Evolutionary conservation across 208 protist genomes (phyloP).

Genomic region (Acanthamoeba lenticulata): DNA sequence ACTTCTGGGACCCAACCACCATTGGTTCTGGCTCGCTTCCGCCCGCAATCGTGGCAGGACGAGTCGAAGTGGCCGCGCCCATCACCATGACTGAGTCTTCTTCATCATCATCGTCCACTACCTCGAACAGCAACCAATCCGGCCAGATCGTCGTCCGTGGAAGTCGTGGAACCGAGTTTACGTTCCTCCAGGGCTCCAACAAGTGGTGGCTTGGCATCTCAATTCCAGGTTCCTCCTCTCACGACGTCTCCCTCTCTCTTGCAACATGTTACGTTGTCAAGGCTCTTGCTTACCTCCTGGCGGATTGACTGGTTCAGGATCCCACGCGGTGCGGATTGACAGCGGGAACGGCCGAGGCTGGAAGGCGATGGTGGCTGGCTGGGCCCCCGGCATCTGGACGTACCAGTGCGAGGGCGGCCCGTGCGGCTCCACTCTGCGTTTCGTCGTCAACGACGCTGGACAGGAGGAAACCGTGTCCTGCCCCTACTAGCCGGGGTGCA

Average conservation of each 20-base stretch:
- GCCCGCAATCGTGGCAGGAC: background rate
- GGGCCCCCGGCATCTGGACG: background rate
- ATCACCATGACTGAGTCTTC: background rate
- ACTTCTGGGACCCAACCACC: slow-evolving; percentile 44
- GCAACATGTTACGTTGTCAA: background rate
- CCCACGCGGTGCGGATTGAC: background rate
- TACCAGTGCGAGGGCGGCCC: background rate
- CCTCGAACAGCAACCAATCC: background rate
- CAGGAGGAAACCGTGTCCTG: background rate
- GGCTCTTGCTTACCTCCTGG: background rate
- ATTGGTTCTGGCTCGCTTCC: background rate
- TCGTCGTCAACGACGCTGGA: background rate
- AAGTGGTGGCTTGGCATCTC: slow-evolving; percentile 38
- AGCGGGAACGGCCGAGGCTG: background rate
- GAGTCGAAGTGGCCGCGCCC: background rate
- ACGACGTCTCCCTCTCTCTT: background rate
- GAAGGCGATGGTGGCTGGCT: background rate
- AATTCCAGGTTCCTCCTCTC: background rate
- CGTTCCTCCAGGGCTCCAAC: background rate
- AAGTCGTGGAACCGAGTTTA: background rate
- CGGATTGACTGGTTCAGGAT: background rate
- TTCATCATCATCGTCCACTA: background rate
- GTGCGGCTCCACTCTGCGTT: background rate
- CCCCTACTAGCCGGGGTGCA: slow-evolving; percentile 12
- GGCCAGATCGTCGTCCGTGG: background rate